Evolutionary conservation across 106 monocot genomes (phyloP).

Genomic region (Hemerocallis citrina): DNA sequence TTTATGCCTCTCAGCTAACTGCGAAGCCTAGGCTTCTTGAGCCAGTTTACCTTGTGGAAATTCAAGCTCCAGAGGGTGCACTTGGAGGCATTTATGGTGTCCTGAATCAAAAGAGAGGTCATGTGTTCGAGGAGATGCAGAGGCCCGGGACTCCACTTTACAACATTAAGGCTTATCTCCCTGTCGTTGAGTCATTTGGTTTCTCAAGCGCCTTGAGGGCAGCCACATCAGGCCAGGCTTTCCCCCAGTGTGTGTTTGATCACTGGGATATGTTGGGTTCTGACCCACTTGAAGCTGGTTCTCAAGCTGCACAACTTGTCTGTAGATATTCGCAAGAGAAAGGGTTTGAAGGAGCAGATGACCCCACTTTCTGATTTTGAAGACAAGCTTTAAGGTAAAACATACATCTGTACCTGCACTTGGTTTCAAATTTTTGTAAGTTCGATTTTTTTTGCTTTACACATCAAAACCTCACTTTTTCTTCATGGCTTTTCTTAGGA

Average conservation of each 20-base stretch:
- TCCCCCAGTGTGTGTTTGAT: slow-evolving; percentile 39
- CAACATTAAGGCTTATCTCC: slow-evolving; percentile 40
- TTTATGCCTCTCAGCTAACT: slow-evolving; percentile 40
- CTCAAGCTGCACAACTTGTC: slow-evolving; percentile 15
- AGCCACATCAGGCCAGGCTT: slow-evolving; percentile 38
- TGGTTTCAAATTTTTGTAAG: too few relatives aligned
- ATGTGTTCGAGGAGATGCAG: slow-evolving; percentile 32
- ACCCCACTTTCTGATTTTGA: slow-evolving; percentile 30
- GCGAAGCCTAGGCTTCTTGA: slow-evolving; percentile 39
- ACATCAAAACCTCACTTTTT: too few relatives aligned
- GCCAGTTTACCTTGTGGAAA: slow-evolving; percentile 46
- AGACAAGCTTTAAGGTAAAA: slow-evolving; percentile 29
- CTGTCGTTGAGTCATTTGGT: slow-evolving; percentile 26
- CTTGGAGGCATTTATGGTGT: slow-evolving; percentile 35
- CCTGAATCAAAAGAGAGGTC: slow-evolving; percentile 31
- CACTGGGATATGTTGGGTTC: slow-evolving; percentile 33
- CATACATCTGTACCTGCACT: too few relatives aligned
- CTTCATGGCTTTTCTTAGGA: too few relatives aligned
- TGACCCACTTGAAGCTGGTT: slow-evolving; percentile 18
- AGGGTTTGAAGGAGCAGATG: slow-evolving; percentile 45
- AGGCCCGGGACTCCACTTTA: slow-evolving; percentile 27
- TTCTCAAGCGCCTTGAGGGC: slow-evolving; percentile 26
- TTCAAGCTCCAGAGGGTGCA: slow-evolving; percentile 36
- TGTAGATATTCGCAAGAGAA: slow-evolving; percentile 33
- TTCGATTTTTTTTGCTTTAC: too few relatives aligned